Percentiles rank a stretch among this genome's conserved stretches.
Evolutionary conservation across 2,329 filamentous ascomycete species (phyloP).

Genomic region (Scolecobasidium constrictum): DNA sequence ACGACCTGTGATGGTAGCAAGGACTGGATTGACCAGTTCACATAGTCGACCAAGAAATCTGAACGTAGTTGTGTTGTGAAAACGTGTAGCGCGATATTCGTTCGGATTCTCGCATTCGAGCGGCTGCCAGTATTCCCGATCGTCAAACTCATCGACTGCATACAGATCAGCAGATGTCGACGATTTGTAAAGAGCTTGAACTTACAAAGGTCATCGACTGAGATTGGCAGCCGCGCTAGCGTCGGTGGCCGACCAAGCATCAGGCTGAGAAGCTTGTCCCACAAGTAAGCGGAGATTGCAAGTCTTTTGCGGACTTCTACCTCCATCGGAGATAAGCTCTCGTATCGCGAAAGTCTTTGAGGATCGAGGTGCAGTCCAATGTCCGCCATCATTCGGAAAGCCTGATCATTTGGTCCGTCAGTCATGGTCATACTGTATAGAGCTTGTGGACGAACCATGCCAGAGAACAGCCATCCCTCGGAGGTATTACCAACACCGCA

Average conservation of each 20-base stretch:
- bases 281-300: conserved; percentile 13
- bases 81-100: not conserved
- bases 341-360: conserved; percentile 9
- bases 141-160: not conserved
- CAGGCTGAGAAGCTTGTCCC: conserved; percentile 16
- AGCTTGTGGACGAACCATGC: conserved; percentile 12
- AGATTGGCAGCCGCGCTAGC: conserved; percentile 9
- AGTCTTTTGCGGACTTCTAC: conserved; percentile 14
- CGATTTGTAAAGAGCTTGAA: conserved; percentile 4
- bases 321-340: conserved; percentile 13
- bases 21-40: not conserved
- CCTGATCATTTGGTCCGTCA: not conserved
- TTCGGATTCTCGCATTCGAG: not conserved
- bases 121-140: not conserved
- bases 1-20: not conserved
- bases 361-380: conserved; percentile 14
- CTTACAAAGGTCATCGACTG: not conserved
- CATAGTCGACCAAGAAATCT: not conserved
- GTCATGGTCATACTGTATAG: not conserved
- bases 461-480: conserved; percentile 16
- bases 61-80: not conserved
- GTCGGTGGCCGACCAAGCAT: conserved; percentile 14
- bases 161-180: not conserved
- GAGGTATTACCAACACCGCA: conserved; percentile 14
- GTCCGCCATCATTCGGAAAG: conserved; percentile 14